Conservation (phyloP, 164 flowering plant genomes). For the Dillenia suffruticosa region DNA sequence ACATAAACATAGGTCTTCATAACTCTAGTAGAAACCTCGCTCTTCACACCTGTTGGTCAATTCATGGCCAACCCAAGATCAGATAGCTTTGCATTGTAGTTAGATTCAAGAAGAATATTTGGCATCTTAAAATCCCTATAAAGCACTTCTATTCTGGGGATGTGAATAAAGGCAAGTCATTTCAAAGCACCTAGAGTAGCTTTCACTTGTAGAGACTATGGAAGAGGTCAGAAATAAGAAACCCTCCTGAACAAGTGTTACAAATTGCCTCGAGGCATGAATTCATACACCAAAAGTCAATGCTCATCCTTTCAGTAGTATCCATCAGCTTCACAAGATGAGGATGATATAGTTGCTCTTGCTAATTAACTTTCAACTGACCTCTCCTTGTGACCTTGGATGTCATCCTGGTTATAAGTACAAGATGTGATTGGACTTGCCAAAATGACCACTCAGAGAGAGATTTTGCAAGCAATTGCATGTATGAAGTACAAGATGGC, state of each 20-base stretch:
- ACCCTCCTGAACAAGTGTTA: slow-evolving; percentile 82
- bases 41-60: slow-evolving; percentile 25
- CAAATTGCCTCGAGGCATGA: slow-evolving; percentile 81
- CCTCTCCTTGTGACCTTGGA: slow-evolving; percentile 69
- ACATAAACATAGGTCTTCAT: slow-evolving; percentile 93
- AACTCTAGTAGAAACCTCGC: slow-evolving; percentile 79
- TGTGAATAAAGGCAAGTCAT: slow-evolving; percentile 75
- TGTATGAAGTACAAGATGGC: no score
- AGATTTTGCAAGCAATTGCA: no score
- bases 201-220: slow-evolving; percentile 65
- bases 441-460: no score
- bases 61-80: slow-evolving; percentile 13
- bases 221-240: slow-evolving; percentile 58
- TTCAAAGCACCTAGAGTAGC: slow-evolving; percentile 76
- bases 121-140: slow-evolving; percentile 75
- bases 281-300: slow-evolving; percentile 75
- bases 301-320: slow-evolving; percentile 80
- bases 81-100: slow-evolving; percentile 21
- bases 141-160: slow-evolving; percentile 48
- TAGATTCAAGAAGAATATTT: slow-evolving; percentile 58
- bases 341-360: slow-evolving; percentile 72
- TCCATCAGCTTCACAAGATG: slow-evolving; percentile 78
- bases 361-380: slow-evolving; percentile 75
- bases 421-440: no score
- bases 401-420: slow-evolving; percentile 48